Percentiles rank a stretch among this genome's conserved stretches.
Evolutionary conservation across 192 early-diverging fungal species (phyloP).

Genomic region (Gonapodya prolifera): DNA sequence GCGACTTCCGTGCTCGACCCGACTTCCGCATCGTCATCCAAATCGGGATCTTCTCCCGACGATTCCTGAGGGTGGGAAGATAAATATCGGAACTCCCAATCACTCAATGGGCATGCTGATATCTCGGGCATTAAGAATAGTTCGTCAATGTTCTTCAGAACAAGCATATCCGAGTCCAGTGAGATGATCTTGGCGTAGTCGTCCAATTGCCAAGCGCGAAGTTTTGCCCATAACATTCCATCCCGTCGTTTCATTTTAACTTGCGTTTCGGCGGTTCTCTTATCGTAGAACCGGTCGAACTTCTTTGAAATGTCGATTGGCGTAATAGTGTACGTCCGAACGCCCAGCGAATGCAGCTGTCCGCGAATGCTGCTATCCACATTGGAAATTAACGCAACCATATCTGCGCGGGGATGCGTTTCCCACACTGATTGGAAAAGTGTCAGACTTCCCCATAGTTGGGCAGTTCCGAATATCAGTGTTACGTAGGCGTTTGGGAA

Average conservation of each 20-base stretch:
- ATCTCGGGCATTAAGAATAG: conserved; percentile 5
- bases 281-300: not conserved
- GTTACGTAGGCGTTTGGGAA: not conserved
- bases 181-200: not conserved
- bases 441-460: not conserved
- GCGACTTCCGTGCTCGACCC: not conserved
- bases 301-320: not conserved
- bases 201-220: not conserved
- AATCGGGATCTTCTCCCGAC: conserved; percentile 27
- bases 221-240: not conserved
- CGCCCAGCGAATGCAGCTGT: not conserved
- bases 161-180: not conserved
- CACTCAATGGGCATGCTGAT: conserved; percentile 3
- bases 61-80: conserved; percentile 18
- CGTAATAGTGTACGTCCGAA: not conserved
- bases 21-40: not conserved
- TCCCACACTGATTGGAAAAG: not conserved
- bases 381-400: not conserved
- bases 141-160: not conserved
- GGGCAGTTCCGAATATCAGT: not conserved
- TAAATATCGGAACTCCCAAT: conserved; percentile 21
- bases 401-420: not conserved
- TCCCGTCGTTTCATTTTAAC: not conserved
- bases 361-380: not conserved
- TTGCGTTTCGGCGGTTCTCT: not conserved